Evolutionary conservation across 2,329 filamentous ascomycete genomes (phyloP).

Genomic region (Elsinoe ampelina): DNA sequence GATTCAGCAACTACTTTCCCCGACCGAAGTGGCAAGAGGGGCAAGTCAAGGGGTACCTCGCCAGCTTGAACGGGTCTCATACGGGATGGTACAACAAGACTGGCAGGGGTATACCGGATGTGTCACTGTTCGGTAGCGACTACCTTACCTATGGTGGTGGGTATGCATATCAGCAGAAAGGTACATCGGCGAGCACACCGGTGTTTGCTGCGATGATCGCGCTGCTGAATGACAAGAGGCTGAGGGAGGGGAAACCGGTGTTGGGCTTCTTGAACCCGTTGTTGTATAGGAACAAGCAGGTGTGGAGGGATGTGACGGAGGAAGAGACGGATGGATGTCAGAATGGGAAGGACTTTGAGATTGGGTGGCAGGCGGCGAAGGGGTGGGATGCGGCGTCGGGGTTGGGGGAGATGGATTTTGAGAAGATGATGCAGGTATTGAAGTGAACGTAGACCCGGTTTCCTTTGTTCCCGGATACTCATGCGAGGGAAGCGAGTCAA

Average conservation of each 20-base stretch:
- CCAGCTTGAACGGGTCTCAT: not conserved
- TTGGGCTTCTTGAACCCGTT: slow-evolving; percentile 53
- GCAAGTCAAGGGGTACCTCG: slow-evolving; percentile 12
- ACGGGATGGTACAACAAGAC: slow-evolving; percentile 7
- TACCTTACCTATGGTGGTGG: slow-evolving; percentile 27
- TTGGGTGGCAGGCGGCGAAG: slow-evolving; percentile 16
- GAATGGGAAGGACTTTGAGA: slow-evolving; percentile 9
- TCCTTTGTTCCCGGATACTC: too few relatives aligned
- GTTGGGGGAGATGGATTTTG: slow-evolving; percentile 24
- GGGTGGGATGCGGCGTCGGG: slow-evolving; percentile 28
- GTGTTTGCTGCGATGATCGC: slow-evolving; percentile 49
- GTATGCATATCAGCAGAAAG: slow-evolving; percentile 29
- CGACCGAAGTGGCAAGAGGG: slow-evolving; percentile 8
- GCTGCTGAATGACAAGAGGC: slow-evolving; percentile 53
- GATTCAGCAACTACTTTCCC: slow-evolving; percentile 5
- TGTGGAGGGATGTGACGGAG: slow-evolving; percentile 39
- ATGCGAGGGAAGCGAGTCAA: too few relatives aligned
- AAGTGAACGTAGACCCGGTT: too few relatives aligned
- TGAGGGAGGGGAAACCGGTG: slow-evolving; percentile 39
- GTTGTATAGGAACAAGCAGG: slow-evolving; percentile 43
- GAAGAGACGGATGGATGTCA: slow-evolving; percentile 19
- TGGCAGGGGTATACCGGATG: slow-evolving; percentile 11
- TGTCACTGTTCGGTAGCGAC: slow-evolving; percentile 2
- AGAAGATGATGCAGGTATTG: slow-evolving; percentile 17
- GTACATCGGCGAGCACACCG: slow-evolving; percentile 46